Evolutionary conservation across 208 protist species (phyloP).

Genomic region (Trypanosoma conorhini): DNA sequence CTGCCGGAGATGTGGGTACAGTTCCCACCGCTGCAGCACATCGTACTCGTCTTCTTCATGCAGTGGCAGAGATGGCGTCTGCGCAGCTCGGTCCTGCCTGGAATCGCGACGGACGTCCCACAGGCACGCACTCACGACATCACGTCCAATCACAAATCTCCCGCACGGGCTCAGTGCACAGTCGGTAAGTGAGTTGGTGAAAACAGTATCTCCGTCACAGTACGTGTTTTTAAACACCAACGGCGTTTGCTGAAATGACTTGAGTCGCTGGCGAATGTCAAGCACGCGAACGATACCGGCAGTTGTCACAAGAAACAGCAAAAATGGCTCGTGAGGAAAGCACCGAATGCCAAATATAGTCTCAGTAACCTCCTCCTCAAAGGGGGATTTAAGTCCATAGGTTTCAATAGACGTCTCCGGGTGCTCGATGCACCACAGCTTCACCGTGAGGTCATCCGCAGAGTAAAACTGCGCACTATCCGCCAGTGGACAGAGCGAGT

Average conservation of each 20-base stretch:
- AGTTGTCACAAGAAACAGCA: constrained; percentile 82
- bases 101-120: constrained; percentile 77
- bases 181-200: constrained; percentile 73
- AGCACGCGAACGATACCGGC: constrained; percentile 73
- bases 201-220: constrained; percentile 30
- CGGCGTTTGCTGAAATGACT: constrained; percentile 64
- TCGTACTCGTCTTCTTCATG: constrained; percentile 23
- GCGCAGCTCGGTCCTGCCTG: constrained; percentile 10
- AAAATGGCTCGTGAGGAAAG: constrained; percentile 82
- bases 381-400: constrained; percentile 63
- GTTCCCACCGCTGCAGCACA: constrained; percentile 68
- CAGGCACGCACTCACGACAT: constrained; percentile 79
- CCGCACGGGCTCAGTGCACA: constrained; percentile 85
- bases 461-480: constrained; percentile 83
- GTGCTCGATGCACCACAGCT: constrained; percentile 89
- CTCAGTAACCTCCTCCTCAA: constrained; percentile 57
- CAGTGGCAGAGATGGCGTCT: constrained; percentile 1
- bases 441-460: constrained; percentile 80
- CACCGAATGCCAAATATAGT: constrained; percentile 55
- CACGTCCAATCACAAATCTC: constrained; percentile 75
- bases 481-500: constrained; percentile 70
- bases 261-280: constrained; percentile 77
- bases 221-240: constrained; percentile 64
- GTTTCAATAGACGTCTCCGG: constrained; percentile 83
- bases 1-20: constrained; percentile 64